A percentile compares a stretch with the other conserved stretches of the same genome.
Evolutionary conservation across 805 yeast genomes (phyloP).

Genomic region (Kazachstania martiniae): DNA sequence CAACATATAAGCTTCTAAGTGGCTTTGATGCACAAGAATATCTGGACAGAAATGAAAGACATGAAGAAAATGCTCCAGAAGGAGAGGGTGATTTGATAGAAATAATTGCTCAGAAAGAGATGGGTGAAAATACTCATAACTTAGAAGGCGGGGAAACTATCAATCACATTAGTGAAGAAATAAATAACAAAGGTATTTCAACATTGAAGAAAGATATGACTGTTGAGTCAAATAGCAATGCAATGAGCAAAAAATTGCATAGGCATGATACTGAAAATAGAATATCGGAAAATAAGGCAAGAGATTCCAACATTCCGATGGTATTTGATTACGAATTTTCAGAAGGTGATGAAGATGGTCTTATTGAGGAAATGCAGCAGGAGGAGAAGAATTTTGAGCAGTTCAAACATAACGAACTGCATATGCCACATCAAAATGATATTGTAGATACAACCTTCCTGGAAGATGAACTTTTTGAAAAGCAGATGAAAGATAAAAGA

Average conservation of each 20-base stretch:
- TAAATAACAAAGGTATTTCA: background rate
- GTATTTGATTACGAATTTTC: constrained; percentile 53
- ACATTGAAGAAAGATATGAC: background rate
- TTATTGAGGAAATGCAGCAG: constrained; percentile 48
- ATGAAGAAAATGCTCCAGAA: background rate
- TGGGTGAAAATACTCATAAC: background rate
- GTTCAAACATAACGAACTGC: constrained; percentile 35
- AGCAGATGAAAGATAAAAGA: constrained; percentile 56
- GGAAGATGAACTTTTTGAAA: constrained; percentile 44
- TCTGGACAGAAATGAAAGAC: background rate
- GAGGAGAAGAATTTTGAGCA: constrained; percentile 67
- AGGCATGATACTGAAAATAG: too few species aligned
- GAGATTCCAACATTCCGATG: constrained; percentile 8
- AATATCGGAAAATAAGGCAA: too few species aligned
- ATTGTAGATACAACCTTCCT: constrained; percentile 16
- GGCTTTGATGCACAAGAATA: constrained; percentile 14
- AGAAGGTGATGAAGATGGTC: constrained; percentile 66
- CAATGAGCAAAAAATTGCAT: too few species aligned
- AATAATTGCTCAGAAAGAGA: background rate
- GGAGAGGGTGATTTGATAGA: background rate
- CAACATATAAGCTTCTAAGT: constrained; percentile 8
- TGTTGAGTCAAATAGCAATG: too few species aligned
- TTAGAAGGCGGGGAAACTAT: background rate
- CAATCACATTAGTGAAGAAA: background rate
- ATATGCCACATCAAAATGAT: constrained; percentile 5